phyloP scores from a whole-genome alignment of 1,284 basidiomycete genomes.

The Melampsora larici-populina region DNA sequence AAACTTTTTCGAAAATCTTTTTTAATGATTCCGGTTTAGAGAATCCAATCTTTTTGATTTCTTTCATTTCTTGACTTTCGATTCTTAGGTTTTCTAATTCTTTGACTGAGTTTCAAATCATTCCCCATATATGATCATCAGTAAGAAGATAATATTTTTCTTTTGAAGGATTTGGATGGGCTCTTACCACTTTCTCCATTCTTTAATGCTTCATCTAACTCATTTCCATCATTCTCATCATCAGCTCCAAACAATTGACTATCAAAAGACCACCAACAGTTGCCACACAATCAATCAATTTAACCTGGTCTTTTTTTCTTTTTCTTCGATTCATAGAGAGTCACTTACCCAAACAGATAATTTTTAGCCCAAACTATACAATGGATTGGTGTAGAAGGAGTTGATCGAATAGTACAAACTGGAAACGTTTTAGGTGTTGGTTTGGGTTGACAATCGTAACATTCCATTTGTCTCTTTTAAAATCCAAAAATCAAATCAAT shows the following conservation, averaged over 20 bases:
- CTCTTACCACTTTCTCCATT: conserved; percentile 77
- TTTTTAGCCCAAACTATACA: conserved; percentile 99
- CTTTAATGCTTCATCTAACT: conserved; percentile 79
- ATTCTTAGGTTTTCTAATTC: conserved; percentile 85
- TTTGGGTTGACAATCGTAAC: conserved; percentile 87
- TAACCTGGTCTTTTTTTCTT: neutral
- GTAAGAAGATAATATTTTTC: too few species aligned
- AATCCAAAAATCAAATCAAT: neutral
- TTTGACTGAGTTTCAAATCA: conserved; percentile 61
- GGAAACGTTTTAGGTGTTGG: conserved; percentile 89
- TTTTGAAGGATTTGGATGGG: too few species aligned
- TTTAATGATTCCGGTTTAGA: conserved; percentile 63
- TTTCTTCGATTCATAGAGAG: neutral
- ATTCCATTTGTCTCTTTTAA: conserved; percentile 73
- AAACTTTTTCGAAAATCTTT: conserved; percentile 84
- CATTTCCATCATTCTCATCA: conserved; percentile 71
- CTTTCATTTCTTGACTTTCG: conserved; percentile 81
- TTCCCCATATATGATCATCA: neutral
- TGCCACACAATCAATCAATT: neutral
- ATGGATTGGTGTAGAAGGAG: conserved; percentile 94
- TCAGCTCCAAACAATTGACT: conserved; percentile 88
- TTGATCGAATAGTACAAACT: conserved; percentile 96
- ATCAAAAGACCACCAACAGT: neutral
- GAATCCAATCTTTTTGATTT: conserved; percentile 61
- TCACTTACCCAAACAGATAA: conserved; percentile 85